Evolutionary conservation across 2,329 filamentous ascomycete genomes (phyloP).

Genomic region (Xylaria sp.): DNA sequence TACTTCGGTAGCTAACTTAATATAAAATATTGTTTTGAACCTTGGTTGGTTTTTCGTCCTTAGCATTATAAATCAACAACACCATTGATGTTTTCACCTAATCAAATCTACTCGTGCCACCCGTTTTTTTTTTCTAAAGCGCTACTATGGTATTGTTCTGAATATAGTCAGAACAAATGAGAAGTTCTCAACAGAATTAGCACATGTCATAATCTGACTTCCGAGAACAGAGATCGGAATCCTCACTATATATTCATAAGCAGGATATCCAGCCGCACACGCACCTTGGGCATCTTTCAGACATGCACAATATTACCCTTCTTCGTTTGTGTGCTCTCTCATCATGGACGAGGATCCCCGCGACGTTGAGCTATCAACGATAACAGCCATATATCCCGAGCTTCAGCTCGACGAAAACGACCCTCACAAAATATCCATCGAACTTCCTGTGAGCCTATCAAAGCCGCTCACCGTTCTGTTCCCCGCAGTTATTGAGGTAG

Average conservation of each 20-base stretch:
- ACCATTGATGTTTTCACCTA: not conserved
- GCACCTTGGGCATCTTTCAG: conserved; percentile 16
- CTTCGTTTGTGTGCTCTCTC: conserved; percentile 42
- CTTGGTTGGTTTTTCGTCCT: not conserved
- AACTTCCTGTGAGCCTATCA: conserved; percentile 67
- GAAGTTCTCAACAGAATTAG: conserved; percentile 5
- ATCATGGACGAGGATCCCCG: conserved; percentile 60
- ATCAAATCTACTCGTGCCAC: not conserved
- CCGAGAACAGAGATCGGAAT: conserved; percentile 8
- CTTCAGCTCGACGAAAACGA: conserved; percentile 60
- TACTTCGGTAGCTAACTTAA: not conserved
- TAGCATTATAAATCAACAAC: not conserved
- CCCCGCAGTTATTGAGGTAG: conserved; percentile 58
- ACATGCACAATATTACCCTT: conserved; percentile 39
- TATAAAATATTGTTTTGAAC: not conserved
- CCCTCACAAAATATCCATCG: conserved; percentile 64
- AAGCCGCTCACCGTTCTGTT: conserved; percentile 68
- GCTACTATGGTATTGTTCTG: not conserved
- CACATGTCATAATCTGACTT: not conserved
- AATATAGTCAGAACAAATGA: not conserved
- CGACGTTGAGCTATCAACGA: conserved; percentile 67
- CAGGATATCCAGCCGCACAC: conserved; percentile 5
- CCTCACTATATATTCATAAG: conserved; percentile 13
- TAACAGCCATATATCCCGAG: conserved; percentile 75
- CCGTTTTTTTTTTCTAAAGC: not conserved